Base-by-base conservation (phyloP, 805 yeast genomes). In the Saturnispora saitoi region DNA sequence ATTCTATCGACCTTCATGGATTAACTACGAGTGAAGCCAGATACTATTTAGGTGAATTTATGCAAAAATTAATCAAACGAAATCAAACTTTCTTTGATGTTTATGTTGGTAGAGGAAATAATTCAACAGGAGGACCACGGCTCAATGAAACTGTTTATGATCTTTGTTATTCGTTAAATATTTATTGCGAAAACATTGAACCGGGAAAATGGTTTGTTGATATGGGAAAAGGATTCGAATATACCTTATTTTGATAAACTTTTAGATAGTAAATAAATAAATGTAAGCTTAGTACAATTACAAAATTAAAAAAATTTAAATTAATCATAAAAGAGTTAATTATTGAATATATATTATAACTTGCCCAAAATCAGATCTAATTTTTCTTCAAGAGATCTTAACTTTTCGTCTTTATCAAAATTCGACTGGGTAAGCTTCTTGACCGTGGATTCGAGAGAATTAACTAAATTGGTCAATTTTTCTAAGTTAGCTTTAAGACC, bases 401-500 rank as follows among this genome's bases (percentile, higher is more conserved):
- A 65, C 60, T 78, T 78, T 38, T 70, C 80, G 58, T 85, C 91
- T 59, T 83, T 85, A 31, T 77, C 83, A n/a, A 72, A 54, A 48
- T 78, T 81, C 4, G 81, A 70, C 15, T 70, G 68, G 8, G 73
- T 68, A 50, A 86, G 69, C 48, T 65, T 71, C 10, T 69, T 58
- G 41, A 86, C 75, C 40, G 80, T 77, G 0, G 66, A 48, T 60
- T 85, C 89, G 42, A 86, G 70, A 28, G 72, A 68, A 3, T 69
- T 67, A 19, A 83, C 88, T 31, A 86, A 64, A 2, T 67, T 50
- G 4, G 84, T 78, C 48, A 86, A 69, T 53, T 76, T 81, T 54
- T 83, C 91, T 30, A 85, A 81, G 1, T 88, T 79, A 9, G 78
- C 83, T 58, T 83, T 83, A 51, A 86, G 70, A 0, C 89, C 84